phyloP scores from a whole-genome alignment of 129 eudicot genomes.

The Pittosporum tobira region DNA sequence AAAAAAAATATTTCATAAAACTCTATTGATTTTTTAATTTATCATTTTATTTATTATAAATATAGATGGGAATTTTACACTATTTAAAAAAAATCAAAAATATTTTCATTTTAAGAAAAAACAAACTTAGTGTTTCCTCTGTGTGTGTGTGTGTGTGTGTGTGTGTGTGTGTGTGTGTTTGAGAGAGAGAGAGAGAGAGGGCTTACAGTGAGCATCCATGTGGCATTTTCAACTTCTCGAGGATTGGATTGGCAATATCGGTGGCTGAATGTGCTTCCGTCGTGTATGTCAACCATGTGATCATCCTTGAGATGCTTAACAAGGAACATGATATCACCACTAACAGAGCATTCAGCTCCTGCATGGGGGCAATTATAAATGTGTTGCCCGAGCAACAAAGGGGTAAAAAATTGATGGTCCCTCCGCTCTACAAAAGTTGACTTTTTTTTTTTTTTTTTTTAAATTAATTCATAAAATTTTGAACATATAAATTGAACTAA shows the following conservation, averaged over 20 bases:
- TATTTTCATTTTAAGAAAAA: too few species aligned
- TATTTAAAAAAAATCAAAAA: too few species aligned
- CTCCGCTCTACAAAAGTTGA: too few species aligned
- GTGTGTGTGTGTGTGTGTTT: neutral
- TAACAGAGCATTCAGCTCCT: conserved; percentile 33
- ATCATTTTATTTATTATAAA: too few species aligned
- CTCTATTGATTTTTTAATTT: too few species aligned
- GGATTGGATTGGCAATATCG: conserved; percentile 43
- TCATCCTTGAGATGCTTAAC: conserved; percentile 36
- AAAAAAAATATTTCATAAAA: too few species aligned
- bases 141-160: too few species aligned
- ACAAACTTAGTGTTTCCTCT: too few species aligned
- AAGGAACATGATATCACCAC: conserved; percentile 31
- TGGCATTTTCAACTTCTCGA: conserved; percentile 40
- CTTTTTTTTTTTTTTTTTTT: too few species aligned
- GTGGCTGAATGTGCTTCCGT: conserved; percentile 43
- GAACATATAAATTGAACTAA: too few species aligned
- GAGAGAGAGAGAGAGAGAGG: conserved; percentile 6
- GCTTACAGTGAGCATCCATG: conserved; percentile 46
- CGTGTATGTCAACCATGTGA: conserved; percentile 41
- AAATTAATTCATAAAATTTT: too few species aligned
- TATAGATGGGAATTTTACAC: too few species aligned
- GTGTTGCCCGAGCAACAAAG: conserved; percentile 12
- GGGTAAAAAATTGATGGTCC: neutral
- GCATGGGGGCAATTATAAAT: conserved; percentile 43